A percentile compares a stretch with the other conserved stretches of the same genome.
phyloP scores from a whole-genome alignment of 139 green algal genomes.

The Chlamydomonas sp. region DNA sequence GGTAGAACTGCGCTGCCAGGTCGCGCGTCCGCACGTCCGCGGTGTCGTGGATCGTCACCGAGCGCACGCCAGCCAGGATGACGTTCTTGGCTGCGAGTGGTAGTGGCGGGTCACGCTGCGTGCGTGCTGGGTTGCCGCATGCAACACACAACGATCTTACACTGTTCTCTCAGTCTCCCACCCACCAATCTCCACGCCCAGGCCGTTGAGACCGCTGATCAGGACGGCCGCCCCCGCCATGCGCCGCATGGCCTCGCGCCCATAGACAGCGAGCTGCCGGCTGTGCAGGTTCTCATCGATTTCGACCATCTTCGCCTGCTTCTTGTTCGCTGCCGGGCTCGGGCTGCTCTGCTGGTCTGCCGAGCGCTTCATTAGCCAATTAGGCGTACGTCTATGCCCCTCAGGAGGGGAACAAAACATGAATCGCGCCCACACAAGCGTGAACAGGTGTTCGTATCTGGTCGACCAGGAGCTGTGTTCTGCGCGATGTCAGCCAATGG shows the following conservation, averaged over 20 bases:
- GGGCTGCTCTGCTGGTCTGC: background rate
- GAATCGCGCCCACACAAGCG: no score
- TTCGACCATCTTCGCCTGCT: constrained; percentile 16
- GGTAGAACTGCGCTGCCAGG: constrained; percentile 91
- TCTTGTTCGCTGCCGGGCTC: background rate
- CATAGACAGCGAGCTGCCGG: constrained; percentile 96
- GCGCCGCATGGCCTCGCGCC: constrained; percentile 83
- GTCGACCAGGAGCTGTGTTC: no score
- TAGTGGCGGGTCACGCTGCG: no score
- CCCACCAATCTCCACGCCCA: constrained; percentile 87
- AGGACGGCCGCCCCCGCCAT: constrained; percentile 79
- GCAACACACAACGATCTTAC: no score
- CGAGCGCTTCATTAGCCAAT: no score
- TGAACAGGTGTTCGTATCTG: no score
- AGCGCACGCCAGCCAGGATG: constrained; percentile 90
- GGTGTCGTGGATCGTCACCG: constrained; percentile 82
- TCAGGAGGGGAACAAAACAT: no score
- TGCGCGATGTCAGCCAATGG: no score
- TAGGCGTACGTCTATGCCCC: no score
- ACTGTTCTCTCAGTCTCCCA: no score
- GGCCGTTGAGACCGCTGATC: constrained; percentile 73
- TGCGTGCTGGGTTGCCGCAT: no score
- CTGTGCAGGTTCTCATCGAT: constrained; percentile 98
- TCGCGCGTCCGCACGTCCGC: constrained; percentile 47
- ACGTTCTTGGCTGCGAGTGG: constrained; percentile 91